These are phyloP conservation scores for Apostasia ramifera DNA, from an alignment of 106 monocot species.

Conservation along the genomic window DNA sequence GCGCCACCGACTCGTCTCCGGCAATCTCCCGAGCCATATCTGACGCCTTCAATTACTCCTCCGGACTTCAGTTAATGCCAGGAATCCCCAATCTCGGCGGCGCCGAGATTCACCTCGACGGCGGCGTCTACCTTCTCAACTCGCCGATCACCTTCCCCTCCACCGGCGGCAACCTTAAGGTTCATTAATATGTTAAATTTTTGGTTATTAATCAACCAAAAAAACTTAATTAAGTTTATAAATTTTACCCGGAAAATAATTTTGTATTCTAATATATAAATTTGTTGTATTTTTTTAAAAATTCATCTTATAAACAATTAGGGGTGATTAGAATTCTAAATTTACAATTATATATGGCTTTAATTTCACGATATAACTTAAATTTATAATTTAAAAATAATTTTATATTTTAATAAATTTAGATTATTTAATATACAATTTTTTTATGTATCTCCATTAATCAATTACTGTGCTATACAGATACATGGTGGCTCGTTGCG, in stretches of 20 bases:
- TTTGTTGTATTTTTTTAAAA: too few relatives aligned
- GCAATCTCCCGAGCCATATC: slow-evolving; percentile 32
- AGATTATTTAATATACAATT: too few relatives aligned
- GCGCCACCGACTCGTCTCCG: slow-evolving; percentile 29
- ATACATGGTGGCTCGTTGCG: slow-evolving; percentile 45
- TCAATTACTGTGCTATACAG: slow-evolving; percentile 8
- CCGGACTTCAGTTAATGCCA: slow-evolving; percentile 18
- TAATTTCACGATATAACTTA: too few relatives aligned
- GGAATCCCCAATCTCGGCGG: slow-evolving; percentile 64
- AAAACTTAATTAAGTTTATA: too few relatives aligned
- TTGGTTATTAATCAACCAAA: neutral
- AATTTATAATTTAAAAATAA: too few relatives aligned
- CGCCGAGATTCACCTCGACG: slow-evolving; percentile 43
- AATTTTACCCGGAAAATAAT: too few relatives aligned
- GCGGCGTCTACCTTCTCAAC: slow-evolving; percentile 54
- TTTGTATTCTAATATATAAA: too few relatives aligned
- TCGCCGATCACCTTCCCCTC: slow-evolving; percentile 42
- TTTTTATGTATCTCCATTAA: neutral
- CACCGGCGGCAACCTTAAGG: slow-evolving; percentile 45
- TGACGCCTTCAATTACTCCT: slow-evolving; percentile 24
- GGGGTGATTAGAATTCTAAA: too few relatives aligned
- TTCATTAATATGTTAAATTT: neutral
- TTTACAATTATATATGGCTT: too few relatives aligned
- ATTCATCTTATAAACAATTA: too few relatives aligned
- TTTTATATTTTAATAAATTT: too few relatives aligned